A percentile compares a stretch with the other conserved stretches of the same genome.
These are phyloP conservation scores for Cadophora sp. DNA, from an alignment of 2,329 filamentous ascomycete genomes.

Conservation along the genomic window DNA sequence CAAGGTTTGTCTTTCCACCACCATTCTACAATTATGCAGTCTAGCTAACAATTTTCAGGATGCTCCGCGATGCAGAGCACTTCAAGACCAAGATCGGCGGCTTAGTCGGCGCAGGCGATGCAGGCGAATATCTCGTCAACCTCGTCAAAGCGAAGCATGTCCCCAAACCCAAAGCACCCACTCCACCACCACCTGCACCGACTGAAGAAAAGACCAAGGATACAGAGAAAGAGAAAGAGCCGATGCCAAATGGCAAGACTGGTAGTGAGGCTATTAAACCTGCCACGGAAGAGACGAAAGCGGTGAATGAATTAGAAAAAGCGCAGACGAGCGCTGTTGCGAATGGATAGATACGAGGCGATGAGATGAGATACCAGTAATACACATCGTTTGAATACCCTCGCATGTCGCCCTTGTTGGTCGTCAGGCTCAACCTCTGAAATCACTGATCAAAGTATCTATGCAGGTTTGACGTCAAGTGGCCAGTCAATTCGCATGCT, in stretches of 20 bases:
- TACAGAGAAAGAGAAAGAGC: neutral
- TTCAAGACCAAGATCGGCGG: conserved; percentile 67
- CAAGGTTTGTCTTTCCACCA: conserved; percentile 55
- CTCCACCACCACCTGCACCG: conserved; percentile 6
- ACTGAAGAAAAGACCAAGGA: neutral
- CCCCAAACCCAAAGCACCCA: conserved; percentile 23
- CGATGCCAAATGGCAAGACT: conserved; percentile 11
- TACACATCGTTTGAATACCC: neutral
- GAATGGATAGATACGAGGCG: neutral
- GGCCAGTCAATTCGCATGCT: no score
- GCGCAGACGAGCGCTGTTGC: conserved; percentile 8
- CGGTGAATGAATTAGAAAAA: neutral
- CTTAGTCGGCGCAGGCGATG: conserved; percentile 70
- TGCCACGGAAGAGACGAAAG: neutral
- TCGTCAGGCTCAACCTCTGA: no score
- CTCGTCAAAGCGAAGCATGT: conserved; percentile 64
- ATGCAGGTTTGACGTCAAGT: no score
- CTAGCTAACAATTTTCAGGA: conserved; percentile 48
- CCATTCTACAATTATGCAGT: neutral
- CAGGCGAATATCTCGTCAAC: conserved; percentile 71
- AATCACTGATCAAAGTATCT: no score
- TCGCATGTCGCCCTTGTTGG: no score
- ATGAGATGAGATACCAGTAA: neutral
- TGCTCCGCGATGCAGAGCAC: conserved; percentile 68
- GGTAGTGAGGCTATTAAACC: conserved; percentile 1